These are phyloP conservation scores for Aspergillus haitiensis DNA, from an alignment of 495 filamentous ascomycete genomes.

Conservation along the genomic window DNA sequence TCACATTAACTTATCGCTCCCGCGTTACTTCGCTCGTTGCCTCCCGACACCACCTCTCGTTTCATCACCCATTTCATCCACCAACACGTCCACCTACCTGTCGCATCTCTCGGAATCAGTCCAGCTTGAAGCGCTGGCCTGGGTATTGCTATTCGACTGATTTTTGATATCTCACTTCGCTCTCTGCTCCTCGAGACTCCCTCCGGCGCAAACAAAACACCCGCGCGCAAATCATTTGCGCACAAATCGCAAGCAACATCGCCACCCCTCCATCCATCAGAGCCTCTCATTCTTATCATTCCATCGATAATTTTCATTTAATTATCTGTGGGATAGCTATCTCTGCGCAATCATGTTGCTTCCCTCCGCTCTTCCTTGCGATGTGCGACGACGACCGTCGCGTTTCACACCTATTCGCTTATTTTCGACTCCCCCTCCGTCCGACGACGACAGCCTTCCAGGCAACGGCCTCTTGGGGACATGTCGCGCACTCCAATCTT, in stretches of 20 bases:
- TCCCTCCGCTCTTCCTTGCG: conserved; percentile 70
- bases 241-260: conserved; percentile 30
- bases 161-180: conserved; percentile 25
- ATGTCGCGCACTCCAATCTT: conserved; percentile 70
- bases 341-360: conserved; percentile 58
- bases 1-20: conserved; percentile 21
- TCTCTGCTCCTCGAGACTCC: conserved; percentile 31
- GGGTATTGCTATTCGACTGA: conserved; percentile 16
- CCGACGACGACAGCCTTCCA: conserved; percentile 50
- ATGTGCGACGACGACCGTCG: conserved; percentile 55
- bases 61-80: conserved; percentile 21
- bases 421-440: conserved; percentile 62
- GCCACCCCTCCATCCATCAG: conserved; percentile 15
- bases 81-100: conserved; percentile 14
- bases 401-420: conserved; percentile 60
- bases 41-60: conserved; percentile 27
- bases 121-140: conserved; percentile 33
- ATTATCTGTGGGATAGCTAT: not conserved
- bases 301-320: conserved; percentile 9
- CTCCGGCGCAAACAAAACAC: conserved; percentile 42
- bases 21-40: conserved; percentile 17
- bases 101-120: conserved; percentile 36
- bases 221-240: conserved; percentile 27
- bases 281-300: conserved; percentile 1
- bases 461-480: conserved; percentile 63